phyloP scores from a whole-genome alignment of 495 filamentous ascomycete species.

The Aspergillus steynii region DNA sequence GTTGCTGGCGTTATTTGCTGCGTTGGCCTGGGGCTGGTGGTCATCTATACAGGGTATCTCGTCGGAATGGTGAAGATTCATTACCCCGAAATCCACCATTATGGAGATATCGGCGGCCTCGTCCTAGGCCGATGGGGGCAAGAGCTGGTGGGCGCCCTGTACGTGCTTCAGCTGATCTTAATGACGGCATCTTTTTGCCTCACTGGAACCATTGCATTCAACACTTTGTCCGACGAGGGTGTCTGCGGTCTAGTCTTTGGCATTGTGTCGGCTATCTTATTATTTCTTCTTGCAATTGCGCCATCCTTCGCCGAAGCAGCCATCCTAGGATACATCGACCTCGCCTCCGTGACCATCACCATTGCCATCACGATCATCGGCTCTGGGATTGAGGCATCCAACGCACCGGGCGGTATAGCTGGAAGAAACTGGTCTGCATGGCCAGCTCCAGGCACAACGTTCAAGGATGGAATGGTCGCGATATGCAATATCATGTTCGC shows the following conservation, averaged over 20 bases:
- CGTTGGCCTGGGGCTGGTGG: slow-evolving; percentile 57
- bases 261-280: slow-evolving; percentile 59
- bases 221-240: slow-evolving; percentile 57
- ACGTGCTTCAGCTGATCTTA: slow-evolving; percentile 63
- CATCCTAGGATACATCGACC: slow-evolving; percentile 60
- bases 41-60: slow-evolving; percentile 70
- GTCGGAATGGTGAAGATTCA: slow-evolving; percentile 68
- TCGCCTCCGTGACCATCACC: slow-evolving; percentile 61
- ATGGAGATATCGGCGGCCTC: slow-evolving; percentile 63
- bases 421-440: slow-evolving; percentile 40
- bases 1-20: slow-evolving; percentile 53
- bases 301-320: slow-evolving; percentile 54
- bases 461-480: slow-evolving; percentile 51
- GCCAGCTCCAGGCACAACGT: slow-evolving; percentile 33
- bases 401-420: slow-evolving; percentile 28
- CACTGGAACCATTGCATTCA: slow-evolving; percentile 68
- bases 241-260: slow-evolving; percentile 64
- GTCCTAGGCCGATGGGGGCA: slow-evolving; percentile 62
- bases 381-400: slow-evolving; percentile 48
- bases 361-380: slow-evolving; percentile 68
- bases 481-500: slow-evolving; percentile 73
- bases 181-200: slow-evolving; percentile 69
- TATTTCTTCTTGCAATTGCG: slow-evolving; percentile 61
- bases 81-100: slow-evolving; percentile 62
- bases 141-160: slow-evolving; percentile 59